These are phyloP conservation scores for Pseudohyphozyma bogoriensis DNA, from an alignment of 768 basidiomycete genomes.

Conservation along the genomic window DNA sequence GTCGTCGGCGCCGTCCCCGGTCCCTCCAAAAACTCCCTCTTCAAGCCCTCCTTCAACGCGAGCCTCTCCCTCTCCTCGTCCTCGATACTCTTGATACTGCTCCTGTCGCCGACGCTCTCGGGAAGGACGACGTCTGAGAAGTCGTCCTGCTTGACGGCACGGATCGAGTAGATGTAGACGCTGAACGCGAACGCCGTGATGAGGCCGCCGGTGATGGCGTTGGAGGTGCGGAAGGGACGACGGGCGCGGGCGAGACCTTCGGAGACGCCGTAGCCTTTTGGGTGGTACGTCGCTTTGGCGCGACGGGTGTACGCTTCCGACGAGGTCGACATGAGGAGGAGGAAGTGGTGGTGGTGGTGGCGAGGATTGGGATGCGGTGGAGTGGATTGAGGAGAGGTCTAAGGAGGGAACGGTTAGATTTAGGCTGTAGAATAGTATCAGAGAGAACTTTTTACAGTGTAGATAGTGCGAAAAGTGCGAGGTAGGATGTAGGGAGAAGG, in stretches of 20 bases:
- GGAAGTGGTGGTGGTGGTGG: no score
- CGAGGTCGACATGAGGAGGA: no score
- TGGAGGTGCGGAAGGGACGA: conserved; percentile 65
- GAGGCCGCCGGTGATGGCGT: conserved; percentile 63
- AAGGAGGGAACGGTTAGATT: no score
- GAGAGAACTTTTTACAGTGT: no score
- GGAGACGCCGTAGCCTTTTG: conserved; percentile 58
- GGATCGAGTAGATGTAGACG: conserved; percentile 86
- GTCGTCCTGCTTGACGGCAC: conserved; percentile 84
- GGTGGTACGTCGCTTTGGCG: conserved; percentile 25
- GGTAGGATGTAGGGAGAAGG: no score
- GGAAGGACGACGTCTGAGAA: conserved; percentile 73
- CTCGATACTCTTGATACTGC: conserved; percentile 38
- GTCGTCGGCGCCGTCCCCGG: no score
- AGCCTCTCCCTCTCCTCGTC: conserved; percentile 28
- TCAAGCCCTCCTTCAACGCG: not conserved
- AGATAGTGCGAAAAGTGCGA: no score
- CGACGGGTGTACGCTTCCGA: not conserved
- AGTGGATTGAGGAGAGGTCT: no score
- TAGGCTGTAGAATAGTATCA: no score
- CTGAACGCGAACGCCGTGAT: conserved; percentile 66
- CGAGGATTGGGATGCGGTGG: no score
- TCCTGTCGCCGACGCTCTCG: conserved; percentile 33
- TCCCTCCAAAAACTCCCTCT: not conserved
- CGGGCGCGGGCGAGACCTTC: conserved; percentile 78